A percentile compares a stretch with the other conserved stretches of the same genome.
Conservation (phyloP, 2,329 filamentous ascomycete species). For the Knufia petricola region DNA sequence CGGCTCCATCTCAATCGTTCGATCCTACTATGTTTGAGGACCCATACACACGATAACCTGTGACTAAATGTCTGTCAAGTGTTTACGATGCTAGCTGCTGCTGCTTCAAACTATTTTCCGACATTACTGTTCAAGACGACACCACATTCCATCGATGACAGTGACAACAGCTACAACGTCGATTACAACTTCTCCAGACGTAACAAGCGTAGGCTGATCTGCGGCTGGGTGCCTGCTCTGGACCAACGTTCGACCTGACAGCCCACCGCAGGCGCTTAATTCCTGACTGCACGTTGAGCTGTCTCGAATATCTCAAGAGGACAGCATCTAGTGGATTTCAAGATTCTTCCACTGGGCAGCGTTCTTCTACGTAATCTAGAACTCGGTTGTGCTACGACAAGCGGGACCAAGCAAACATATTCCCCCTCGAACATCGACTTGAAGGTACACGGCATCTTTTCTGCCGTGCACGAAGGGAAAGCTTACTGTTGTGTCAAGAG, state of each 20-base stretch:
- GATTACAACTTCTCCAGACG: too few relatives aligned
- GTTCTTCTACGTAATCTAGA: not conserved
- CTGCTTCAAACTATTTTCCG: not conserved
- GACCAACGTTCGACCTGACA: not conserved
- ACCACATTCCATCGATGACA: too few relatives aligned
- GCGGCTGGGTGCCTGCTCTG: not conserved
- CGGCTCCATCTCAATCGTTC: not conserved
- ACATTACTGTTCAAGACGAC: not conserved
- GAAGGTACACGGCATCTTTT: not conserved
- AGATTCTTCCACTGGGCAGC: not conserved
- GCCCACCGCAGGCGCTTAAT: not conserved
- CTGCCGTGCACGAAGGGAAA: slow-evolving; percentile 3
- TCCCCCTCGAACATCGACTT: not conserved
- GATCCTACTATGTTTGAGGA: not conserved
- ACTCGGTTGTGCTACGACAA: not conserved
- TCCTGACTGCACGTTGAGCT: not conserved
- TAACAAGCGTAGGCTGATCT: not conserved
- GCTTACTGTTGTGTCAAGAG: slow-evolving; percentile 4
- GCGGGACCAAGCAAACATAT: slow-evolving; percentile 2
- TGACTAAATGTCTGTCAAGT: not conserved
- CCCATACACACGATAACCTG: not conserved
- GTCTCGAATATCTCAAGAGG: not conserved
- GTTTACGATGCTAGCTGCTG: not conserved
- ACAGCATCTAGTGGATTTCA: too few relatives aligned
- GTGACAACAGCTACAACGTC: too few relatives aligned